Evolutionary conservation across 352 stramenopile genomes (phyloP), one percentile per base, ranked within the genome.

Genomic region (Phytophthora hibernalis): DNA sequence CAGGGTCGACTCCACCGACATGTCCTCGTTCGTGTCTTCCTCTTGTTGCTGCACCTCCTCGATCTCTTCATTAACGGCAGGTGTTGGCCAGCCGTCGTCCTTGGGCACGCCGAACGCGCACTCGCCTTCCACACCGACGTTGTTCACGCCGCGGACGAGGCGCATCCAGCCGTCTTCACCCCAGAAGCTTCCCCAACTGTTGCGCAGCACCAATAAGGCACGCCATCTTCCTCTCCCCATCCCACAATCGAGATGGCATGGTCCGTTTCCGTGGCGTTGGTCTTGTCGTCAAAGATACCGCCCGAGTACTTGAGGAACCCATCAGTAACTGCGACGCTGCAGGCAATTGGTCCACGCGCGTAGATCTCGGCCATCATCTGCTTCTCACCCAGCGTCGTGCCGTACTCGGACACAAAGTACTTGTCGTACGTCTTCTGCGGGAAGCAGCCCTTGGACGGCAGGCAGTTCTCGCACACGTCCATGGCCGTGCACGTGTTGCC

Each of bases 351-450:
- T 0, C 97, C 97, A 45, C 97, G 94, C 21, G 88, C 91, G 59
- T 96, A 98, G 54, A 99, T 98, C 84, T 99, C 97, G 9, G 93
- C 86, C 89, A 98, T 98, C 85, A 99, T 98, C 54, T 97, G 83
- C 49, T 93, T 45, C 54, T 98, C 89, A 20, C 95, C 96, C 12
- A 89, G 77, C 20, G 96, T 97, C 15, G 78, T 89, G 42, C 96
- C 97, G 73, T 97, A 98, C 82, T 99, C 96, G 16, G 90, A 96
- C 12, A 99, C 89, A 33, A 86, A 98, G 68, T 97, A 98, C 82
- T 97, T 97, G 65, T 98, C 94, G 85, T 98, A 98, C 24, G 80
- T 82, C 22, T 91, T 77, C 54, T 99, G 93, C 28, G 89, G 76
- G 49, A 90, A 98, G 64, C 83, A 95, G 49, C 91, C 93, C 54